phyloP scores from a whole-genome alignment of 2,329 filamentous ascomycete genomes.

The Claviceps humidiphila region DNA sequence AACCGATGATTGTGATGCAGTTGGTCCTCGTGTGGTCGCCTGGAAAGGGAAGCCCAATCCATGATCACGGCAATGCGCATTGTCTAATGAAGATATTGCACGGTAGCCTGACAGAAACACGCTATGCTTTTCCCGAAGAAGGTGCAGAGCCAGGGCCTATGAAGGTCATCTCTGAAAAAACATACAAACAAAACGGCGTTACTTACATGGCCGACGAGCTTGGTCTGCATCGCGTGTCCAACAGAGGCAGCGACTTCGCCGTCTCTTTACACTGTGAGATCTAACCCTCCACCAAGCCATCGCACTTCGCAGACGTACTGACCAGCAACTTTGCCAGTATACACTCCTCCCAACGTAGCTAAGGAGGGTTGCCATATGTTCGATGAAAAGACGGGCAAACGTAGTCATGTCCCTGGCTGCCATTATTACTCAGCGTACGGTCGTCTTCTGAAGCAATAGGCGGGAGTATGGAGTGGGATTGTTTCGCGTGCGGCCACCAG shows the following conservation, averaged over 20 bases:
- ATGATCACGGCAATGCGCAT: slow-evolving; percentile 80
- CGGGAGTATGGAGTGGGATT: not conserved
- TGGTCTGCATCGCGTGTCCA: slow-evolving; percentile 72
- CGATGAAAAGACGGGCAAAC: slow-evolving; percentile 60
- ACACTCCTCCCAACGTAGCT: slow-evolving; percentile 81
- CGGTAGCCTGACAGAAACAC: slow-evolving; percentile 67
- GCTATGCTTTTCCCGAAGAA: slow-evolving; percentile 57
- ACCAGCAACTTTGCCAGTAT: slow-evolving; percentile 37
- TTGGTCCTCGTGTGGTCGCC: slow-evolving; percentile 84
- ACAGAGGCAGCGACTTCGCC: slow-evolving; percentile 61
- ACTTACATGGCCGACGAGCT: slow-evolving; percentile 88
- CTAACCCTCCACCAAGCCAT: slow-evolving; percentile 8
- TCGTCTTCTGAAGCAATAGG: slow-evolving; percentile 28
- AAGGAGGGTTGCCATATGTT: slow-evolving; percentile 73
- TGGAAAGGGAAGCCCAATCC: slow-evolving; percentile 69
- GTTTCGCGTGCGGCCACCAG: not conserved
- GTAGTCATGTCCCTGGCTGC: slow-evolving; percentile 56
- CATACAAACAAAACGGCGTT: slow-evolving; percentile 58
- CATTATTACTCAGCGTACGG: slow-evolving; percentile 58
- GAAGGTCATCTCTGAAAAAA: slow-evolving; percentile 51
- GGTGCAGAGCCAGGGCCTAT: slow-evolving; percentile 40
- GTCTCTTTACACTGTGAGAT: slow-evolving; percentile 64
- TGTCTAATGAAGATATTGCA: slow-evolving; percentile 85
- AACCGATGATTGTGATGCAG: slow-evolving; percentile 25
- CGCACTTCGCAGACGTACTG: slow-evolving; percentile 15